These are phyloP conservation scores for Fusarium stilboides DNA, from an alignment of 2,329 filamentous ascomycete species.

Conservation along the genomic window DNA sequence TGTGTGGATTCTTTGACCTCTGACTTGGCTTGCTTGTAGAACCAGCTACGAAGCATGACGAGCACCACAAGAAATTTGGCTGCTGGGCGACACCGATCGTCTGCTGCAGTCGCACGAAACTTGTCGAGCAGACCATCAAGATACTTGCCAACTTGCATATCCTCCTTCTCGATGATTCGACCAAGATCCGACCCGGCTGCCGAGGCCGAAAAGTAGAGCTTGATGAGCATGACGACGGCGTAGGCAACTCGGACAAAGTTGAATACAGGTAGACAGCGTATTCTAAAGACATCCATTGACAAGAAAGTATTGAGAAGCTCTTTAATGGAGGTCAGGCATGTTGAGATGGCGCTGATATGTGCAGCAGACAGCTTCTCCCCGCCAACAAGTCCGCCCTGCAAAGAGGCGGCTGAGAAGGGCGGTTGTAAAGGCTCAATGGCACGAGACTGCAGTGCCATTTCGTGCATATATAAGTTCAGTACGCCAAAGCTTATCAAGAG, in stretches of 20 bases:
- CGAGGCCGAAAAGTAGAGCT: conserved; percentile 78
- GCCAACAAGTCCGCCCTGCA: conserved; percentile 60
- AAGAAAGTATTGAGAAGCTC: conserved; percentile 76
- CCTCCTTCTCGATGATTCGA: conserved; percentile 77
- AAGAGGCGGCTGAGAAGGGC: conserved; percentile 62
- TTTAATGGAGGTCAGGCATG: conserved; percentile 78
- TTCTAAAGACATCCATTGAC: conserved; percentile 69
- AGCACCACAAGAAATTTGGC: conserved; percentile 80
- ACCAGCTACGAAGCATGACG: conserved; percentile 79
- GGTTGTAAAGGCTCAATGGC: conserved; percentile 69
- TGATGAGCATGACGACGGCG: conserved; percentile 79
- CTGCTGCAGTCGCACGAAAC: conserved; percentile 74
- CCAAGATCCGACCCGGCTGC: conserved; percentile 76
- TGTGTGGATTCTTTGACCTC: conserved; percentile 33
- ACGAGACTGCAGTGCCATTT: conserved; percentile 79
- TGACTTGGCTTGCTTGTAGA: conserved; percentile 65
- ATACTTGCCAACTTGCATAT: conserved; percentile 76
- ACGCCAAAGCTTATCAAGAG: conserved; percentile 76
- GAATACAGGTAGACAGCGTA: conserved; percentile 78
- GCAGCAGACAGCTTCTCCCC: conserved; percentile 61
- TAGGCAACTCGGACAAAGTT: conserved; percentile 81
- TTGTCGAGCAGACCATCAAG: conserved; percentile 79
- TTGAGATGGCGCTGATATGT: conserved; percentile 76
- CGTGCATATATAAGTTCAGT: conserved; percentile 81
- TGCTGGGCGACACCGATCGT: conserved; percentile 75